A percentile compares a stretch with the other conserved stretches of the same genome.
Conservation (phyloP, 176 grass and related monocot species). For the Carex parvula region DNA sequence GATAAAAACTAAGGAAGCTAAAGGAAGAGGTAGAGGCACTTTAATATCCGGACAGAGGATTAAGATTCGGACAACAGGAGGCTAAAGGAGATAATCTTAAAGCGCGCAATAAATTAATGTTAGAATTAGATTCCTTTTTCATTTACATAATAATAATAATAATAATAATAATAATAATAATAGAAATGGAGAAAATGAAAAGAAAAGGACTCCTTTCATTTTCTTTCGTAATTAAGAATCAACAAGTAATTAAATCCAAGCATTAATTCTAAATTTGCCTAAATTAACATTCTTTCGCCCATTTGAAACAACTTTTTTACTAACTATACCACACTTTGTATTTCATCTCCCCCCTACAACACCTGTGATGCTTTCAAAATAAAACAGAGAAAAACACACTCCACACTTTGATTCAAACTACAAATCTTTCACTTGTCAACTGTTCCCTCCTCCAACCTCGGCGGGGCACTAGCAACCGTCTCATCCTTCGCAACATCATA, state of each 20-base stretch:
- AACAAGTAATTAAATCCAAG: not conserved
- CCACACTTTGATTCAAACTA: conserved; percentile 1
- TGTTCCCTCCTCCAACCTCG: conserved; percentile 36
- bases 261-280: not conserved
- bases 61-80: too few relatives aligned
- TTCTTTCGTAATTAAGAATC: not conserved
- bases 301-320: not conserved
- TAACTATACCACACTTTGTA: not conserved
- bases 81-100: too few relatives aligned
- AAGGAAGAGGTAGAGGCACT: too few relatives aligned
- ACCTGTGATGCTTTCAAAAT: not conserved
- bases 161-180: too few relatives aligned
- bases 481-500: conserved; percentile 59
- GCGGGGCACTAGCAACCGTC: not conserved
- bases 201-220: not conserved
- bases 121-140: too few relatives aligned
- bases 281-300: not conserved
- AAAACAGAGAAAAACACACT: not conserved
- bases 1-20: too few relatives aligned
- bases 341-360: not conserved
- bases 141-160: too few relatives aligned
- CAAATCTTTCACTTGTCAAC: conserved; percentile 4
- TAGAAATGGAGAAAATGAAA: too few relatives aligned
- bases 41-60: too few relatives aligned
- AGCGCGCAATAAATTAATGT: too few relatives aligned